Evolutionary conservation across 2,329 filamentous ascomycete species (phyloP), one percentile per base, ranked within the genome.

Genomic region (Epichloe festucae): DNA sequence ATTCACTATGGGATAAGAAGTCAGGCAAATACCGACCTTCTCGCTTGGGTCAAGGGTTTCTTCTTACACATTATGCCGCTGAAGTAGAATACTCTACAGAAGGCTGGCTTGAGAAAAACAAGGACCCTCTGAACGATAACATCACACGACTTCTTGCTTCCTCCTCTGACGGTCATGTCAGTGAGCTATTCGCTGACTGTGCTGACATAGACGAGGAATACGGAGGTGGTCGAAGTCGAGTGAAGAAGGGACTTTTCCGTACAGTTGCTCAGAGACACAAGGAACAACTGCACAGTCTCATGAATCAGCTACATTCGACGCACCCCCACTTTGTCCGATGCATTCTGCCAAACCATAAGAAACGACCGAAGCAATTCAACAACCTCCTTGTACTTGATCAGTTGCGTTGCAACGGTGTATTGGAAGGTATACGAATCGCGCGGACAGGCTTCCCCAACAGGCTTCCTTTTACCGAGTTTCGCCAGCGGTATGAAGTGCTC

Each of bases 301-400:
- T 98, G 93, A 76, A 78, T 14, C 89, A 97, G 62, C 78, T 98
- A 15, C 87, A 98, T 66, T 94, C 87, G 0, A 98, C 93, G 0
- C 93, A 98, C 65, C 94, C 94, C 53, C 93, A 98, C 67, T 98
- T 98, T 65, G 93, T 98, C 34, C 87, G 93, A 46, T 98, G 93
- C 65, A 98, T 98, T 55, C 76, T 98, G 54, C 94, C 93, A 3
- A 98, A 98, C 63, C 93, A 98, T 73, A 96, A 95, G 70, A 98
- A 98, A 70, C 80, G 84, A 23, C 89, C 93, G 0, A 98, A 98
- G 68, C 86, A 90, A 63, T 89, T 97, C 67, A 87, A 86, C 63
- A 88, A 87, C 3, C 81, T 89, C 2, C 79, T 98, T n/a, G 94
- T 98, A 2, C 77, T 98, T 5, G 93, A 98, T 62, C 94, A 98